A percentile compares a stretch with the other conserved stretches of the same genome.
phyloP scores from a whole-genome alignment of 73 alveolate species.

The Breviolum minutum region DNA sequence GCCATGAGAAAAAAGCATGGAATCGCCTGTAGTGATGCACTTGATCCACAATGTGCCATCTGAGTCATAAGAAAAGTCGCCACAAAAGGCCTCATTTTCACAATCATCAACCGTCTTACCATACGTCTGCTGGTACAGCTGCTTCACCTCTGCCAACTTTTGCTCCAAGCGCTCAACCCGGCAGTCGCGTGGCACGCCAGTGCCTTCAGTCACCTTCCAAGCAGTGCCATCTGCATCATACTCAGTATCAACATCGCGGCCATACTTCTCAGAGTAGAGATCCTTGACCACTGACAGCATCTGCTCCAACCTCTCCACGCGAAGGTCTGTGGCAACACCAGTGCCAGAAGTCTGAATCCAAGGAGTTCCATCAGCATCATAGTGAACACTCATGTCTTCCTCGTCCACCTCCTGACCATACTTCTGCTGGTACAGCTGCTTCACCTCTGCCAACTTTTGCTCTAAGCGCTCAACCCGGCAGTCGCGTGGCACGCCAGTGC shows the following conservation, averaged over 20 bases:
- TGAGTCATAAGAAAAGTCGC: neutral
- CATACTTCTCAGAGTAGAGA: neutral
- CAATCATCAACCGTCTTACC: neutral
- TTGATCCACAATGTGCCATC: constrained; percentile 33
- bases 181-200: constrained; percentile 82
- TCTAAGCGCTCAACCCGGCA: constrained; percentile 78
- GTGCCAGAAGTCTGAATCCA: constrained; percentile 42
- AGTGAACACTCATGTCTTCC: neutral
- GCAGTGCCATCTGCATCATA: constrained; percentile 42
- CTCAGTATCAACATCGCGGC: neutral
- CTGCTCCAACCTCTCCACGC: constrained; percentile 61
- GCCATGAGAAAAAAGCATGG: neutral
- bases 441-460: constrained; percentile 24
- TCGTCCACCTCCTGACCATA: neutral
- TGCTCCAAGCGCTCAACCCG: constrained; percentile 73
- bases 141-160: constrained; percentile 59
- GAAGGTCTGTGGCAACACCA: constrained; percentile 44
- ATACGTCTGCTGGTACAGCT: constrained; percentile 15
- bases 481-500: constrained; percentile 67
- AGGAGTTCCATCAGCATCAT: constrained; percentile 65
- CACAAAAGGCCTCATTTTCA: neutral
- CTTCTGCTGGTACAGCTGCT: neutral
- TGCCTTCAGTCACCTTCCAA: constrained; percentile 52
- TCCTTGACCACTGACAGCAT: neutral
- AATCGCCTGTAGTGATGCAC: constrained; percentile 30